Conservation (phyloP, 345 rosid species). For the Trapa bicornis region DNA sequence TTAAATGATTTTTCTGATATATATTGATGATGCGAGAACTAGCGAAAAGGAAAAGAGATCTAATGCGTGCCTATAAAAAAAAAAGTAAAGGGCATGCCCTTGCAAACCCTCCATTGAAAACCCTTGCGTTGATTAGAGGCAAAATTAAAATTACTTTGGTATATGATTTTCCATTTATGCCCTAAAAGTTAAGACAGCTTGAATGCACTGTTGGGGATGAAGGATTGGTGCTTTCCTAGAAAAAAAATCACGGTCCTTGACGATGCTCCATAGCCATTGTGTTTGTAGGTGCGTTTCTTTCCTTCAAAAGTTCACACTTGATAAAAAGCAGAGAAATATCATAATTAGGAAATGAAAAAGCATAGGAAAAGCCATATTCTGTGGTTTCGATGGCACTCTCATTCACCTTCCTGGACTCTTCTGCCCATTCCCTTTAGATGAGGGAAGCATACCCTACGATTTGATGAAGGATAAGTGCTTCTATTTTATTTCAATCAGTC, state of each 20-base stretch:
- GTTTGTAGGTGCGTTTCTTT: background rate
- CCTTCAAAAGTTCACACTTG: background rate
- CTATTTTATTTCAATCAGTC: too few relatives aligned
- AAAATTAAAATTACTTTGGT: background rate
- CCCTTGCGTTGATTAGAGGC: background rate
- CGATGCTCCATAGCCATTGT: conserved; percentile 2
- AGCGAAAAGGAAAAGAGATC: conserved; percentile 8
- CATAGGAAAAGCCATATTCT: conserved; percentile 4
- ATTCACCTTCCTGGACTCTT: background rate
- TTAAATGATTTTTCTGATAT: background rate
- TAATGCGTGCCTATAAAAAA: conserved; percentile 5
- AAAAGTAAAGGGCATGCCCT: background rate
- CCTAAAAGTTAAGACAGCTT: conserved; percentile 28
- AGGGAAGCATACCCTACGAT: background rate
- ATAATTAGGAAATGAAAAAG: conserved; percentile 1
- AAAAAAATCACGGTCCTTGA: conserved; percentile 3
- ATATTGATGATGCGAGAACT: background rate
- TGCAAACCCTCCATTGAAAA: background rate
- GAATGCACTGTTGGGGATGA: conserved; percentile 22
- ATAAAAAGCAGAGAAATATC: background rate
- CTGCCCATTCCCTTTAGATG: background rate
- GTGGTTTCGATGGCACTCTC: background rate
- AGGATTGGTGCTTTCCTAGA: conserved; percentile 6
- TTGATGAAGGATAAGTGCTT: too few relatives aligned
- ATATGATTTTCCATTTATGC: background rate